Conservation (phyloP, 495 filamentous ascomycete genomes). For the Opeltia flavorubescens region DNA sequence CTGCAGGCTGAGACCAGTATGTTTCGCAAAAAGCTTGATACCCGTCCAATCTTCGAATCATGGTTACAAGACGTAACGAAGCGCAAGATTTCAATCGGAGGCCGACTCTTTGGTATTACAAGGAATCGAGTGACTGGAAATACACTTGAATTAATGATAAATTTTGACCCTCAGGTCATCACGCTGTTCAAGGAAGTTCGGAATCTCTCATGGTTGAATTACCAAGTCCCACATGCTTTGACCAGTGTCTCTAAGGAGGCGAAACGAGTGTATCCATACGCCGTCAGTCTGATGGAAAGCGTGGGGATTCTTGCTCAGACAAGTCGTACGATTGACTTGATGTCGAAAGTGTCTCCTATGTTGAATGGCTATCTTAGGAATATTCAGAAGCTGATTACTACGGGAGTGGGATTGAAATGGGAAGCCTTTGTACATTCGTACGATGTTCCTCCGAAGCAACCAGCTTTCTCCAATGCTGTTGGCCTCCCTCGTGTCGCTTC, state of each 20-base stretch:
- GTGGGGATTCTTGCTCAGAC: constrained; percentile 83
- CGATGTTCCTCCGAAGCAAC: constrained; percentile 73
- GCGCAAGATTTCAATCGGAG: constrained; percentile 77
- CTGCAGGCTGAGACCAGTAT: constrained; percentile 73
- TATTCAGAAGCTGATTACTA: constrained; percentile 61
- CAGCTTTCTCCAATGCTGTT: constrained; percentile 28
- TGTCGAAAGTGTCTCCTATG: constrained; percentile 74
- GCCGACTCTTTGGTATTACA: constrained; percentile 78
- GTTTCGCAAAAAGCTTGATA: constrained; percentile 93
- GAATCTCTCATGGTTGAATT: constrained; percentile 87
- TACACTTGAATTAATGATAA: constrained; percentile 72
- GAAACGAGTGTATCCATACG: constrained; percentile 91
- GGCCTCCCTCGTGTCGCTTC: constrained; percentile 35
- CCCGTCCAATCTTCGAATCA: constrained; percentile 79
- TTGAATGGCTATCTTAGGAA: constrained; percentile 85
- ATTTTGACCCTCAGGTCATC: constrained; percentile 95
- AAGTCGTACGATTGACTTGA: constrained; percentile 59
- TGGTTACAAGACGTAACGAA: constrained; percentile 84
- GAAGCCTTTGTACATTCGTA: constrained; percentile 96
- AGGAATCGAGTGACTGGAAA: constrained; percentile 80
- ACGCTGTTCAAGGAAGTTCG: constrained; percentile 97
- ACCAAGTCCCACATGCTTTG: constrained; percentile 79
- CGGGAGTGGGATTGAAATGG: constrained; percentile 83
- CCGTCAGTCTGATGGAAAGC: constrained; percentile 95
- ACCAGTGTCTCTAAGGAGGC: constrained; percentile 95